Evolutionary conservation across 73 alveolate species (phyloP), one percentile per base, ranked within the genome.

Genomic region (Paramecium sonneborni): DNA sequence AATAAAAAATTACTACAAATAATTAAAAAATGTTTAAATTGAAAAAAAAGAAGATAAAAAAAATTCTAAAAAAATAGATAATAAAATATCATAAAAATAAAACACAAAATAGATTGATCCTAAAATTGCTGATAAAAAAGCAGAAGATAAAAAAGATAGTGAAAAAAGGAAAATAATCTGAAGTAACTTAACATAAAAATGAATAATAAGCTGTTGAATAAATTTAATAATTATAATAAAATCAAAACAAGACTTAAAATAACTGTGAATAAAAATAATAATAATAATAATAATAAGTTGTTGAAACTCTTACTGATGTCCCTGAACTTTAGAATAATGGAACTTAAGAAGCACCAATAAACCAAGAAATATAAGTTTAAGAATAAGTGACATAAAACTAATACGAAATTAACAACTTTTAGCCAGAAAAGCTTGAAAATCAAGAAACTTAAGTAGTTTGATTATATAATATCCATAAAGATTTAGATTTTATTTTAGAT

Each of bases 21-120:
- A 43, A 26, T 5, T 26, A 24, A 8, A 62, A 62, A 43, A 43
- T 26, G n/a, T 18, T 52, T 52, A 52, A 52, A 3, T 23, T 15
- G 84, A 62, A 32, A 62, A 62, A 62, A 62, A 62, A 26, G 84
- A 62, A 62, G 84, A 62, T 26, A 26, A 30, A 62, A 52, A 52
- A 18, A 30, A 52, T 20, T n/a, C 30, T 1, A 62, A 62, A 5
- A 62, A 62, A 62, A 62, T 24, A 26, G 44, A 26, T 2, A 26
- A 10, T 7, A 62, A 62, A 7, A 12, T 46, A 5, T 9, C 84
- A 0, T 15, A 26, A 26, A 62, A 62, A 62, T 32, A 24, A 24
- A 32, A 26, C 39, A 30, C 21, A 10, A 62, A 62, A 62, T 14
- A 62, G 12, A 15, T 46, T 12, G 84, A 62, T 23, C 24, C 14